phyloP scores from a whole-genome alignment of 2,329 filamentous ascomycete genomes.

The Nigrograna mackinnonii region DNA sequence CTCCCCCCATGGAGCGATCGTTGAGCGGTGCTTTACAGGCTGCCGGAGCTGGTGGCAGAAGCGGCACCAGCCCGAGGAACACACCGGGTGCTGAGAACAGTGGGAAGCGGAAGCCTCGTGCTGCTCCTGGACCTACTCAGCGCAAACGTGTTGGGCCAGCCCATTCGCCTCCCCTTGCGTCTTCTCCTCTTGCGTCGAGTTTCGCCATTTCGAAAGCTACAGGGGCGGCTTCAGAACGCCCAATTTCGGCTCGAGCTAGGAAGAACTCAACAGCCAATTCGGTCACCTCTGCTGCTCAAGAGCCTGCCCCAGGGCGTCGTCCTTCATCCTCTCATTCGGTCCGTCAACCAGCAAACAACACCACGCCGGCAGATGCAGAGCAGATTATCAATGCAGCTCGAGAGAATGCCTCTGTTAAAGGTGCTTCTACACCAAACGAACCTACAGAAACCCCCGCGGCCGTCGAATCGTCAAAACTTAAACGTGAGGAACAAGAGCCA shows the following conservation, averaged over 20 bases:
- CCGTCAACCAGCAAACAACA: constrained; percentile 29
- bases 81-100: constrained; percentile 61
- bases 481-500: constrained; percentile 54
- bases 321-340: constrained; percentile 42
- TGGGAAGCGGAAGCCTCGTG: constrained; percentile 72
- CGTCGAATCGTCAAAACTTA: constrained; percentile 55
- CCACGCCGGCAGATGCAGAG: constrained; percentile 34
- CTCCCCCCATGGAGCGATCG: constrained; percentile 66
- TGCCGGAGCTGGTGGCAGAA: constrained; percentile 34
- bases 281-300: constrained; percentile 55
- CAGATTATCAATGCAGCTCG: constrained; percentile 30
- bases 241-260: constrained; percentile 71
- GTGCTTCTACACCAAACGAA: constrained; percentile 33
- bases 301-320: constrained; percentile 29
- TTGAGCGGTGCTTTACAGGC: constrained; percentile 61
- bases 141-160: constrained; percentile 69
- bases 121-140: constrained; percentile 67
- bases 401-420: constrained; percentile 26
- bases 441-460: constrained; percentile 21
- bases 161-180: constrained; percentile 71
- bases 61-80: constrained; percentile 63
- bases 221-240: constrained; percentile 53
- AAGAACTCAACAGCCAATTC: constrained; percentile 65
- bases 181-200: constrained; percentile 74
- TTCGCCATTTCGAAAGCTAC: constrained; percentile 62